A percentile compares a stretch with the other conserved stretches of the same genome.
Conservation (phyloP, 208 protist species). For the Herpetomonas muscarum region DNA sequence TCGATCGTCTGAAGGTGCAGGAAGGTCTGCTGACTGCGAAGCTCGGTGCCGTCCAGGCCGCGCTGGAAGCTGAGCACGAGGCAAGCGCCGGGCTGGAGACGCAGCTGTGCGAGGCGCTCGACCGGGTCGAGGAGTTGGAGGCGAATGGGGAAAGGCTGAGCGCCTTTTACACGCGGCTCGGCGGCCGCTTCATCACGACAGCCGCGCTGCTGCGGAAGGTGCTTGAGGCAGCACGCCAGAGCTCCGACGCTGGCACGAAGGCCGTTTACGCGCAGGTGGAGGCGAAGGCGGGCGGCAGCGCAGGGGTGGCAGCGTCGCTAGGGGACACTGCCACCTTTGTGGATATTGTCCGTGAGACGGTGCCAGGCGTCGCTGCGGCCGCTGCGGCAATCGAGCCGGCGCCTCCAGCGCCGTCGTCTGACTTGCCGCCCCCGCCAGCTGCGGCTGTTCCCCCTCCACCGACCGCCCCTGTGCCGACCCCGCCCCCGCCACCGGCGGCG, state of each 20-base stretch:
- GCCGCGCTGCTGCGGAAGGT: constrained; percentile 42
- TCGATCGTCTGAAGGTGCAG: constrained; percentile 25
- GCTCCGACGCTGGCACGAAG: neutral
- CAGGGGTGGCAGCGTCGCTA: neutral
- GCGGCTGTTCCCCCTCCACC: neutral
- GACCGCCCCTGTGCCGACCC: neutral
- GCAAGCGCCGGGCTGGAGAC: constrained; percentile 18
- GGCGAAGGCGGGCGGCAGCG: no score
- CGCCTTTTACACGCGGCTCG: constrained; percentile 37
- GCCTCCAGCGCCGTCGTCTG: neutral
- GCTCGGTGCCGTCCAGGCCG: constrained; percentile 17
- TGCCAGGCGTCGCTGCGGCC: neutral
- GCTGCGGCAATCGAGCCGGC: neutral
- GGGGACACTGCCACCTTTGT: no score
- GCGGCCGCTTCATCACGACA: constrained; percentile 31
- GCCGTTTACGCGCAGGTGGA: neutral
- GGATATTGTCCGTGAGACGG: no score
- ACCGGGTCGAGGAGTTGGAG: constrained; percentile 31
- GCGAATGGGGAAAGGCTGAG: constrained; percentile 9
- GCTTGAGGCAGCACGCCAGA: constrained; percentile 14
- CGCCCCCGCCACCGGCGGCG: neutral
- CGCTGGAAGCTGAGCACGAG: constrained; percentile 28
- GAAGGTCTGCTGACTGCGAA: constrained; percentile 16
- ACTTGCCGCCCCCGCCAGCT: neutral
- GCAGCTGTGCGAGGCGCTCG: constrained; percentile 30